A percentile compares a stretch with the other conserved stretches of the same genome.
These are phyloP conservation scores for Trametes maxima DNA, from an alignment of 768 basidiomycete genomes.

Conservation along the genomic window DNA sequence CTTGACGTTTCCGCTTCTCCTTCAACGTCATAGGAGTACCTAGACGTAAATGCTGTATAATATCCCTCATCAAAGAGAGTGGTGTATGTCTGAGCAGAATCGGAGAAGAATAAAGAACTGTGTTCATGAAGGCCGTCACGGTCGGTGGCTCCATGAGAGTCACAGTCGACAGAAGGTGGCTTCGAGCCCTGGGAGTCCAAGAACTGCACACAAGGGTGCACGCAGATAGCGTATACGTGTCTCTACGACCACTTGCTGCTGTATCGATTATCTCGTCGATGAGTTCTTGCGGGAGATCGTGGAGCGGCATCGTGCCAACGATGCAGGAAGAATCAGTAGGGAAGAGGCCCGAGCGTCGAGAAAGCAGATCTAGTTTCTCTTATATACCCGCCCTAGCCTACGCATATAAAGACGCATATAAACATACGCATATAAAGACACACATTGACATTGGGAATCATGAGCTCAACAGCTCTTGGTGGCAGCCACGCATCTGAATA, in stretches of 20 bases:
- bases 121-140: not conserved
- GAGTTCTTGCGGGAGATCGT: not conserved
- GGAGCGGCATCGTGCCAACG: not conserved
- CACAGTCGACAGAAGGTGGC: constrained; percentile 2
- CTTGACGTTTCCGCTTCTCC: not conserved
- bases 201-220: not conserved
- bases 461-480: too few relatives aligned
- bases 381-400: too few relatives aligned
- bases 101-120: not conserved
- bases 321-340: too few relatives aligned
- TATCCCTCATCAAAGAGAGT: not conserved
- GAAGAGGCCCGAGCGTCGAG: too few relatives aligned
- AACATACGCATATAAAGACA: too few relatives aligned
- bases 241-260: not conserved
- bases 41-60: constrained; percentile 1
- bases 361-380: too few relatives aligned
- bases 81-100: not conserved
- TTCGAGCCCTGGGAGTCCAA: not conserved
- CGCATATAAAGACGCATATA: too few relatives aligned
- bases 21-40: not conserved
- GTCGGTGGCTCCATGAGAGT: constrained; percentile 7
- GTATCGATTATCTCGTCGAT: constrained; percentile 9
- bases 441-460: too few relatives aligned
- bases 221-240: not conserved
- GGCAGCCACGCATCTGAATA: too few relatives aligned